Base-by-base conservation (phyloP, 345 rosid species). In the Durio zibethinus region DNA sequence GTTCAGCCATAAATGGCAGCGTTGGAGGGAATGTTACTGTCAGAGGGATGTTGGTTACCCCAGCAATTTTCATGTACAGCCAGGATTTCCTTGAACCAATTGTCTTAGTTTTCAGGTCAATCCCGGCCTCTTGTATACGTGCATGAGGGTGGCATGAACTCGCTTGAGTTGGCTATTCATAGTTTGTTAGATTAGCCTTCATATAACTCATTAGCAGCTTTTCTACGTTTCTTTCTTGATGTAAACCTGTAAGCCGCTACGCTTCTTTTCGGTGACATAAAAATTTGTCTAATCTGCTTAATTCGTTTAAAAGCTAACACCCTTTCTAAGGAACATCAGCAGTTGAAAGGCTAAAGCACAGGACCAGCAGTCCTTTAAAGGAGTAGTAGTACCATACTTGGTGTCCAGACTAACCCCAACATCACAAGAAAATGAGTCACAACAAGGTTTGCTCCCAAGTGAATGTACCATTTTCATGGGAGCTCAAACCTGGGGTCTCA, bases 401-500 rank as follows among this genome's bases (percentile, higher is more conserved):
- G 42, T 33, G 56, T 7, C 43, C 35, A 62, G 35, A 6, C 16
- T 23, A 20, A 15, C 16, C 29, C n/a, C 70, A 42, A 35, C 78
- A 45, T 29, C 63, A 9, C 1, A 77, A 54, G 31, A 77, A 75
- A 75, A 83, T 83, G 84, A 48, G 73, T 72, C 53, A 11, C 16
- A 72, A 71, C 31, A 61, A 35, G 52, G 63, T 2, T n/a, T 59
- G 20, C 12, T 72, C 76, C 33, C 29, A 72, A 38, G 80, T 53
- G 36, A 80, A 72, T 60, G 80, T 83, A 16, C 84, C 82, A 43
- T 83, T 83, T 67, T 83, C 86, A 57, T 83, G 84, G 84, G 86
- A 83, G 76, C 82, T 71, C 47, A 83, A 83, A 15, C 86, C 84
- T 5, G 86, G 84, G 31, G 82, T 83, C 10, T 74, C 86, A 23